Evolutionary conservation across 2,329 filamentous ascomycete genomes (phyloP), one percentile per base, ranked within the genome.

Genomic region (Penicillium sp.): DNA sequence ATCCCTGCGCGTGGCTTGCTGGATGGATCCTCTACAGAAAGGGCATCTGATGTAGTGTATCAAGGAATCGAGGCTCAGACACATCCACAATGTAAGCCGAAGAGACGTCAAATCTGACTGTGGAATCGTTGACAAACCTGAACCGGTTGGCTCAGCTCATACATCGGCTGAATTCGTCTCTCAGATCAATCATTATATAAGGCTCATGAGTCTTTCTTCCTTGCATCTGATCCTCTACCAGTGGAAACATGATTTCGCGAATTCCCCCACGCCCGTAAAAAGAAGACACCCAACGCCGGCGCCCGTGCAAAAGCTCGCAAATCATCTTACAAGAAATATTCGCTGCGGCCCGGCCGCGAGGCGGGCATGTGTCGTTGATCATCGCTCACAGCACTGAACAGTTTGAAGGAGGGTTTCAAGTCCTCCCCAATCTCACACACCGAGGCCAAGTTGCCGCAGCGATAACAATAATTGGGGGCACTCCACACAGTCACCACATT

Each of bases 381-480:
- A 52, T 73, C 72, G 43, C 68, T 66, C 39, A 75, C 72, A 4
- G 72, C 72, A 48, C 70, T 70, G 59, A 75, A 75, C 27, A 75
- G 59, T 55, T 75, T 93, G 74, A 98, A 98, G 62, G 87, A 88
- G 29, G 91, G 90, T 51, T 89, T 84, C 45, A 96, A 77, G 62
- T 93, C 86, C 62, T 86, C 85, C 57, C 86, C 84, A 27, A 96
- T 83, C 45, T 90, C 90, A 84, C 95, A 95, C 66, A 96, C 95
- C 4, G 80, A 83, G 18, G 83, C 83, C 52, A 86, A 88, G 72
- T 98, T 98, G 65, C 93, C 93, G 66, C 91, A 98, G 70, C 91
- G 83, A 78, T 98, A 97, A 76, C 91, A 97, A 78, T 97, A 97
- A 71, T 91, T 91, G 52, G 87, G 87, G 36, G 87, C 87, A 83